A percentile compares a stretch with the other conserved stretches of the same genome.
Conservation (phyloP, 176 grass and related monocot genomes). For the Thinopyrum elongatum region DNA sequence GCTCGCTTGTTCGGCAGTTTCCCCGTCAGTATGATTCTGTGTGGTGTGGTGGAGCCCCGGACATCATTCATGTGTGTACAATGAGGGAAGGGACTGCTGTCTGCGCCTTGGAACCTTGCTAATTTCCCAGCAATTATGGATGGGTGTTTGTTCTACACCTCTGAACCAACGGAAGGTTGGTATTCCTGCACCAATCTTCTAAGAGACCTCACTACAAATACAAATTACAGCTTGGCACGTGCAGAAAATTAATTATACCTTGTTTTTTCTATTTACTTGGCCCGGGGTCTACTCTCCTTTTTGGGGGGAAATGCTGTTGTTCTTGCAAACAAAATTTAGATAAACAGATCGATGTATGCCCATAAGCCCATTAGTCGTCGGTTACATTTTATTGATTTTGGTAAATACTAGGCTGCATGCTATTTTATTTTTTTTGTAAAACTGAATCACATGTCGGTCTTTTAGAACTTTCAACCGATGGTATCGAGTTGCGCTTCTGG, state of each 20-base stretch:
- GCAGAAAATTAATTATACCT: neutral
- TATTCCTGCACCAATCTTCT: slow-evolving; percentile 4
- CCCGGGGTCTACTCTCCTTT: too few species aligned
- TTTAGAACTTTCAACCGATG: too few species aligned
- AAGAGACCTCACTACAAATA: slow-evolving; percentile 1
- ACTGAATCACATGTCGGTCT: too few species aligned
- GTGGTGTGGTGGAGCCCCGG: slow-evolving; percentile 32
- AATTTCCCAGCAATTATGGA: slow-evolving; percentile 39
- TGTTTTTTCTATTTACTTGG: neutral
- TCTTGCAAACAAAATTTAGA: slow-evolving; percentile 5
- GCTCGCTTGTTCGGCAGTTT: slow-evolving; percentile 28
- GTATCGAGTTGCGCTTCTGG: too few species aligned
- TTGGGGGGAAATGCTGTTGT: neutral
- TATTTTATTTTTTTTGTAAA: too few species aligned
- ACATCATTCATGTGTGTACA: slow-evolving; percentile 20
- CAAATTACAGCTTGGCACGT: neutral
- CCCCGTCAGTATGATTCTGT: slow-evolving; percentile 25
- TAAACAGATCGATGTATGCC: neutral
- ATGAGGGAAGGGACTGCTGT: slow-evolving; percentile 41
- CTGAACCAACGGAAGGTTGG: slow-evolving; percentile 28
- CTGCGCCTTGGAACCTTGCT: slow-evolving; percentile 10
- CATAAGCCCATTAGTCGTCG: neutral
- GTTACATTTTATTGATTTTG: too few species aligned
- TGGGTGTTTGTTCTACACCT: slow-evolving; percentile 2
- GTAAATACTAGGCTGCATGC: too few species aligned